phyloP scores from a whole-genome alignment of 1,284 basidiomycete species.

The Neonothopanus nambi region DNA sequence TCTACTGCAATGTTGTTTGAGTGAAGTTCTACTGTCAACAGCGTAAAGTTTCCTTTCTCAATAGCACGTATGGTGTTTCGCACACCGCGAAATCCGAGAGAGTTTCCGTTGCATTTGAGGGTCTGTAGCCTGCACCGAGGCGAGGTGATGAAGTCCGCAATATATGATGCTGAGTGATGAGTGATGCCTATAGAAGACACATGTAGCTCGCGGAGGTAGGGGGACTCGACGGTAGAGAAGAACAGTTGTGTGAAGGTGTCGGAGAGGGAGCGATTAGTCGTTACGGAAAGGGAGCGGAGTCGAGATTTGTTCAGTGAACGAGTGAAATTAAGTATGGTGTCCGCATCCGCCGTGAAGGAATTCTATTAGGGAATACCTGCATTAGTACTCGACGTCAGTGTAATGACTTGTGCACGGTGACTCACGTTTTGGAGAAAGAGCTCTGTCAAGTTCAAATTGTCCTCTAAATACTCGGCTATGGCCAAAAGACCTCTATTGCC shows the following conservation, averaged over 20 bases:
- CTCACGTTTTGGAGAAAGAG: constrained; percentile 61
- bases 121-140: constrained; percentile 49
- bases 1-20: constrained; percentile 40
- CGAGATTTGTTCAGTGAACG: constrained; percentile 49
- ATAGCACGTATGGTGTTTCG: constrained; percentile 47
- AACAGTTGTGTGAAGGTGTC: constrained; percentile 54
- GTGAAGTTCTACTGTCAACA: constrained; percentile 51
- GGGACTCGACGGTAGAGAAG: constrained; percentile 46
- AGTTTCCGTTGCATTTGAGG: constrained; percentile 59
- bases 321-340: constrained; percentile 37
- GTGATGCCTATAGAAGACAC: constrained; percentile 57
- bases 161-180: constrained; percentile 37
- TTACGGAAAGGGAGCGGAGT: constrained; percentile 45
- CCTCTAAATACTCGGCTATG: constrained; percentile 51
- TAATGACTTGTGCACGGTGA: constrained; percentile 10
- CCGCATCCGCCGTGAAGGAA: constrained; percentile 38
- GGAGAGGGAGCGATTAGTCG: constrained; percentile 41
- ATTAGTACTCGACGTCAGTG: not conserved
- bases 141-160: constrained; percentile 55
- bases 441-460: constrained; percentile 44
- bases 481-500: constrained; percentile 54
- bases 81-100: constrained; percentile 46
- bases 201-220: constrained; percentile 53
- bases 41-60: constrained; percentile 47
- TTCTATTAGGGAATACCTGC: constrained; percentile 37